Conservation (phyloP, 2,329 filamentous ascomycete genomes). For the Aspergillus candidus region DNA sequence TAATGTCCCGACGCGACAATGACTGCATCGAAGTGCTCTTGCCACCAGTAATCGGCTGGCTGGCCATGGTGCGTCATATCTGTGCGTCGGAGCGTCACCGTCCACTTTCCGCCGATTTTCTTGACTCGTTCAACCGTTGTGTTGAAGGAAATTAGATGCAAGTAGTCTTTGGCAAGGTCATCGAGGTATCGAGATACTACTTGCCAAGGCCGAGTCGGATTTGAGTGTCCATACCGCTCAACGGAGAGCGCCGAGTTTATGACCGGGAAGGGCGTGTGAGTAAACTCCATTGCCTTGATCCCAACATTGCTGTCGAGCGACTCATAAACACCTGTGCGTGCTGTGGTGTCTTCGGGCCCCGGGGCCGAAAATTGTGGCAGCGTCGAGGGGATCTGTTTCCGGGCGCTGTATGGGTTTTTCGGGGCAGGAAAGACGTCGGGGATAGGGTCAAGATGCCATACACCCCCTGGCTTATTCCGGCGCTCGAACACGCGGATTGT, state of each 20-base stretch:
- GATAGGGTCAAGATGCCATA: slow-evolving; percentile 25
- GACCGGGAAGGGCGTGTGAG: slow-evolving; percentile 20
- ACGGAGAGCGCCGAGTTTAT: slow-evolving; percentile 19
- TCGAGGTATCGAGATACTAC: slow-evolving; percentile 20
- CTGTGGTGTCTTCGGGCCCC: slow-evolving; percentile 16
- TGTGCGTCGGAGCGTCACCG: slow-evolving; percentile 22
- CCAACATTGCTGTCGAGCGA: slow-evolving; percentile 26
- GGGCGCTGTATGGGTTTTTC: neutral
- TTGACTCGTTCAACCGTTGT: slow-evolving; percentile 27
- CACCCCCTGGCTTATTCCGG: slow-evolving; percentile 24
- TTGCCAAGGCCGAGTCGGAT: slow-evolving; percentile 20
- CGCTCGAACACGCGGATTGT: slow-evolving; percentile 29
- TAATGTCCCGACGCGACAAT: slow-evolving; percentile 41
- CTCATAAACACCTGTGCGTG: slow-evolving; percentile 20
- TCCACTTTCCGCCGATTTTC: slow-evolving; percentile 22
- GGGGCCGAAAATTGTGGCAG: slow-evolving; percentile 17
- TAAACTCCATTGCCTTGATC: slow-evolving; percentile 22
- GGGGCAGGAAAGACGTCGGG: slow-evolving; percentile 22
- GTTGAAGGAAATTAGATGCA: slow-evolving; percentile 24
- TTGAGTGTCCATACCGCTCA: slow-evolving; percentile 13
- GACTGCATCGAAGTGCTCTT: slow-evolving; percentile 38
- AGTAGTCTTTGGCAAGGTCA: slow-evolving; percentile 21
- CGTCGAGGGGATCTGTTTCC: slow-evolving; percentile 8
- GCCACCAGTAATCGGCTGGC: slow-evolving; percentile 32
- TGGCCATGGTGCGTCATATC: slow-evolving; percentile 7